Base-by-base conservation (phyloP, 1,284 basidiomycete species). In the Apiotrichum siamense region DNA sequence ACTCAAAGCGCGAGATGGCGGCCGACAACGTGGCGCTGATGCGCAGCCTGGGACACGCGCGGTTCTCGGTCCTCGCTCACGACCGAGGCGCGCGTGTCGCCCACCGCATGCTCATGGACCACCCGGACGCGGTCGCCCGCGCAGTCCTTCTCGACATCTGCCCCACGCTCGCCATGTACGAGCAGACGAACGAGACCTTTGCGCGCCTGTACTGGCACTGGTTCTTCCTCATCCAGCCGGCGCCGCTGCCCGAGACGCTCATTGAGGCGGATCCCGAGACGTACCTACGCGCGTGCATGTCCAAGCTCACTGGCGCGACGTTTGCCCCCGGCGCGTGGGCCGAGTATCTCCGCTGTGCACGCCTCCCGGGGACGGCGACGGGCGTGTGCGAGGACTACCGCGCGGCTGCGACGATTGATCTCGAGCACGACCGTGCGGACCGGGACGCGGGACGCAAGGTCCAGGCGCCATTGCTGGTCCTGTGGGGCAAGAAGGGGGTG, bases 321-420 rank as follows among this genome's bases (percentile, higher is more conserved):
- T n/a, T n/a, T n/a, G n/a, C n/a, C n/a, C n/a, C n/a, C n/a, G n/a
- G n/a, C n/a, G n/a, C n/a, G n/a, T n/a, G n/a, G n/a, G n/a, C n/a
- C n/a, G n/a, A n/a, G n/a, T n/a, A n/a, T n/a, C n/a, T n/a, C n/a
- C n/a, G n/a, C n/a, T 73, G 50, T 40, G 59, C 42, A 45, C 46
- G 35, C 50, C 38, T 24, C 15, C 3, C 23, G 63, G 64, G 61
- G 65, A 15, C n/a, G n/a, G n/a, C n/a, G n/a, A n/a, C n/a, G n/a
- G n/a, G n/a, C n/a, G n/a, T n/a, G n/a, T 74, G 72, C 54, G 74
- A 76, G 58, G 73, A 75, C 55, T 76, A 76, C 52, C 65, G 74
- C 3, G 71, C 72, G 0, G 65, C 71, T 11, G 65, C 66, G 10
- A 65, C 64, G 9, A 65, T 68, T 23, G 74, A 76, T 44, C 61